Evolutionary conservation across 2,329 filamentous ascomycete species (phyloP), one percentile per base, ranked within the genome.

Genomic region (Didymella pinodella): DNA sequence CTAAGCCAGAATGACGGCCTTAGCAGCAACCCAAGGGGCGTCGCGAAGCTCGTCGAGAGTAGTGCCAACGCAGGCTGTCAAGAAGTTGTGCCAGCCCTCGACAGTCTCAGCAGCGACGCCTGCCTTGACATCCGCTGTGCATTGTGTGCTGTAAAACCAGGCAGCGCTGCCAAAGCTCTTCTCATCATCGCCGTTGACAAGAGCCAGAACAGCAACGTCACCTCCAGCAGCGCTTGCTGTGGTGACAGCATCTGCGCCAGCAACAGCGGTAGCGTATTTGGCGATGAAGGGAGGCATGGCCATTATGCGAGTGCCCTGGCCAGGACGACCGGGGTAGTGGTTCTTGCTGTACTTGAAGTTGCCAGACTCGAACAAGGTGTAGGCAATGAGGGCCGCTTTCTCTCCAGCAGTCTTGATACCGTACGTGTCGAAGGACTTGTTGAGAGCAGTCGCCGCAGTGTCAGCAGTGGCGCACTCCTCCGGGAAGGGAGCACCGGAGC

Each of bases 301-400:
- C 88, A 90, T 90, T 71, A 87, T 88, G 4, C 86, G 78, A 0
- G 90, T 93, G 25, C 90, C 90, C 74, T 93, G 89, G 8, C 90
- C 91, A 0, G 88, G 82, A 0, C 78, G 71, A n/a, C 82, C 84
- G 1, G 84, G 84, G 78, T 75, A 84, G 67, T 87, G 80, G 77
- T 93, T 92, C 75, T 82, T 84, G 77, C 89, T 91, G 83, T 86
- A 93, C 68, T 85, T 82, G 78, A 93, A 91, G 62, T 88, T 83
- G 22, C 57, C 86, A 1, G 85, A 87, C 79, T 96, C 92, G 71
- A 88, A 88, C 11, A 88, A 85, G 79, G 91, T 89, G 70, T 92
- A 81, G 12, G 88, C 82, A 43, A 95, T 71, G 16, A 93, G 76
- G 22, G 88, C 90, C 7, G 91, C 91, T 71, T 90, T 87, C 66